A percentile compares a stretch with the other conserved stretches of the same genome.
These are phyloP conservation scores for Austroboletus niveus DNA, from an alignment of 1,284 basidiomycete species.

Conservation along the genomic window DNA sequence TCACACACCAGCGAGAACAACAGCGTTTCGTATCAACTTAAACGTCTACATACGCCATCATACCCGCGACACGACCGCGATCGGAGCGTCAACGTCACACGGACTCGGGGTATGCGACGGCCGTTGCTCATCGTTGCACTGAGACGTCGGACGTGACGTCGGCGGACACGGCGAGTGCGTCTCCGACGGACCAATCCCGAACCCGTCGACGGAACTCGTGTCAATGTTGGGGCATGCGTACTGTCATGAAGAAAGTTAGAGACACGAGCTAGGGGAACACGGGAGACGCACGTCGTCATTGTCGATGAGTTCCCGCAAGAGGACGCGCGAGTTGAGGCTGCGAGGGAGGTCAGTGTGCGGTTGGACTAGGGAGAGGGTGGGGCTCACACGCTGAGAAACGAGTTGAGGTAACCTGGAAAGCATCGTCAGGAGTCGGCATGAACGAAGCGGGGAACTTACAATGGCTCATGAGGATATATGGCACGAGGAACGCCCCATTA, in stretches of 20 bases:
- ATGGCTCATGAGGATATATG: slow-evolving; percentile 34
- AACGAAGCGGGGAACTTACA: slow-evolving; percentile 12
- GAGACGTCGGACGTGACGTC: not conserved
- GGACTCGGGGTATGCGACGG: not conserved
- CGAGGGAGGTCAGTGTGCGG: too few relatives aligned
- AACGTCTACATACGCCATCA: slow-evolving; percentile 1
- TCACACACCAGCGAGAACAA: too few relatives aligned
- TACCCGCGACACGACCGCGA: slow-evolving; percentile 15
- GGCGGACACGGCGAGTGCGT: slow-evolving; percentile 5
- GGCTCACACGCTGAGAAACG: slow-evolving; percentile 33
- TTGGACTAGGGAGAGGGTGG: not conserved
- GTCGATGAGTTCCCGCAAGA: slow-evolving; percentile 29
- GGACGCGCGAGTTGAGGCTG: slow-evolving; percentile 30
- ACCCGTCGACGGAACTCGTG: slow-evolving; percentile 22
- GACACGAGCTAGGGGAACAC: too few relatives aligned
- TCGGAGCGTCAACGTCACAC: slow-evolving; percentile 5
- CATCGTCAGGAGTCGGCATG: not conserved
- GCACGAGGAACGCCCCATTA: slow-evolving; percentile 33
- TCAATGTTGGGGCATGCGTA: slow-evolving; percentile 24
- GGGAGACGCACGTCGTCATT: slow-evolving; percentile 23
- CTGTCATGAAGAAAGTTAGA: slow-evolving; percentile 1
- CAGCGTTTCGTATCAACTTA: too few relatives aligned
- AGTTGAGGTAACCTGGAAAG: slow-evolving; percentile 30
- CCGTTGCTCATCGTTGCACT: not conserved
- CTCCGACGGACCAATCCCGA: slow-evolving; percentile 11